phyloP scores from a whole-genome alignment of 23 red algal species.

The Gracilaria caudata region DNA sequence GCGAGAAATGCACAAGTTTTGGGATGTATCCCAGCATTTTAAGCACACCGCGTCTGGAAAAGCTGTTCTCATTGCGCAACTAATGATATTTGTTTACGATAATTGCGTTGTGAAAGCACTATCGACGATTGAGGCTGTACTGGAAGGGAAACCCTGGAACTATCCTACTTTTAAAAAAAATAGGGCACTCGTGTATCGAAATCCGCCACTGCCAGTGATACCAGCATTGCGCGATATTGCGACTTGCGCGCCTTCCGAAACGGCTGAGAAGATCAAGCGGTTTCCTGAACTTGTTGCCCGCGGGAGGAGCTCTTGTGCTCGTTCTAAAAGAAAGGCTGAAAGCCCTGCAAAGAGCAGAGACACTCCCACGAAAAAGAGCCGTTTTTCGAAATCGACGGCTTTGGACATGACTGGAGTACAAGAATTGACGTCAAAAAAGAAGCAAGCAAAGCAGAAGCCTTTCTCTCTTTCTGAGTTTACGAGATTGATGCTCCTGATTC shows the following conservation, averaged over 20 bases:
- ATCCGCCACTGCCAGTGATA: neutral
- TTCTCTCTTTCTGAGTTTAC: slow-evolving; percentile 24
- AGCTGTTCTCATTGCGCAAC: neutral
- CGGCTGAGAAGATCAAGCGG: neutral
- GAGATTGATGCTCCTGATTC: slow-evolving; percentile 5
- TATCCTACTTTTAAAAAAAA: neutral
- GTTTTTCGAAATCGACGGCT: neutral
- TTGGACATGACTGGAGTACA: neutral
- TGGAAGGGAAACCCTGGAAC: neutral
- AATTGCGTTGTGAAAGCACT: neutral
- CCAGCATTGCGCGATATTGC: slow-evolving; percentile 5
- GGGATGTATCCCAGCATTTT: neutral
- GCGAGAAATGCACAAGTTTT: neutral
- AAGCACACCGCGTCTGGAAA: neutral
- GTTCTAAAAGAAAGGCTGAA: slow-evolving; percentile 6
- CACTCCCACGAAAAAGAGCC: neutral
- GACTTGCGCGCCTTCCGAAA: neutral
- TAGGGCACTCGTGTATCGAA: neutral
- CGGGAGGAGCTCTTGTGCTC: neutral
- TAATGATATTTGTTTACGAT: slow-evolving; percentile 17
- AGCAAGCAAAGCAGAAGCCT: neutral
- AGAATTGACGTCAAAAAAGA: neutral
- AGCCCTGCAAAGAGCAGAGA: slow-evolving; percentile 13
- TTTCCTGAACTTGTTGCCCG: slow-evolving; percentile 2
- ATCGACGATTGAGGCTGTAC: neutral